These are phyloP conservation scores for Annulohypoxylon nitens DNA, from an alignment of 495 filamentous ascomycete genomes.

Conservation along the genomic window DNA sequence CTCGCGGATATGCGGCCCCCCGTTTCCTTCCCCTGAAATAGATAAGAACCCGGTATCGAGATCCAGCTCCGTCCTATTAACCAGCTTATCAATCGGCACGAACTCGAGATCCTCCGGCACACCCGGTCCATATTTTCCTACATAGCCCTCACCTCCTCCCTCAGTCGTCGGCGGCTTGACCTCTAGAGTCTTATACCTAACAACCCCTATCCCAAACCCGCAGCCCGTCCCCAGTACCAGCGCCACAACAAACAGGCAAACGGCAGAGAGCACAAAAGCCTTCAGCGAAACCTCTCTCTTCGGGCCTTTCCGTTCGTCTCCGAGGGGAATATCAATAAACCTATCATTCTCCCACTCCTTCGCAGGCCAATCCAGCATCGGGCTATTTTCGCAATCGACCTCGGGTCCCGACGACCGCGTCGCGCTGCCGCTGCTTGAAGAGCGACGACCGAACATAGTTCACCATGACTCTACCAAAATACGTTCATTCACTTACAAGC, in stretches of 20 bases:
- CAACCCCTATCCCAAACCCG: conserved; percentile 41
- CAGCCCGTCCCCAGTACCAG: conserved; percentile 40
- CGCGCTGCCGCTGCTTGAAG: conserved; percentile 29
- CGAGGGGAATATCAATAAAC: conserved; percentile 19
- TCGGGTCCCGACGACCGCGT: conserved; percentile 28
- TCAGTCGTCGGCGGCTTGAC: not conserved
- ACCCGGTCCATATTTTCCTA: conserved; percentile 25
- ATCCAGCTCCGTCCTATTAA: conserved; percentile 47
- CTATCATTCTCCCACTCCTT: conserved; percentile 29
- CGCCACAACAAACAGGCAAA: conserved; percentile 31
- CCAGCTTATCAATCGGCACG: conserved; percentile 34
- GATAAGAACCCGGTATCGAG: conserved; percentile 44
- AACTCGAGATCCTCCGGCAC: conserved; percentile 27
- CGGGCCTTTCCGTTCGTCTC: not conserved
- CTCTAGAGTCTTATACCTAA: conserved; percentile 15
- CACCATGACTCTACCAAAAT: conserved; percentile 5
- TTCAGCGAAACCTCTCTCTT: conserved; percentile 32
- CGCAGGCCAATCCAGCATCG: conserved; percentile 11
- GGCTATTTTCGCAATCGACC: conserved; percentile 26
- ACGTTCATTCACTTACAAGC: not conserved
- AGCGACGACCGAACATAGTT: conserved; percentile 33
- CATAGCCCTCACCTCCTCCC: conserved; percentile 15
- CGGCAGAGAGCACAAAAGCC: conserved; percentile 34
- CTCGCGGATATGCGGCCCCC: conserved; percentile 30
- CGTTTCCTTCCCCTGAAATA: not conserved